Evolutionary conservation across 1,284 basidiomycete genomes (phyloP).

Genomic region (Puccinia triticina): DNA sequence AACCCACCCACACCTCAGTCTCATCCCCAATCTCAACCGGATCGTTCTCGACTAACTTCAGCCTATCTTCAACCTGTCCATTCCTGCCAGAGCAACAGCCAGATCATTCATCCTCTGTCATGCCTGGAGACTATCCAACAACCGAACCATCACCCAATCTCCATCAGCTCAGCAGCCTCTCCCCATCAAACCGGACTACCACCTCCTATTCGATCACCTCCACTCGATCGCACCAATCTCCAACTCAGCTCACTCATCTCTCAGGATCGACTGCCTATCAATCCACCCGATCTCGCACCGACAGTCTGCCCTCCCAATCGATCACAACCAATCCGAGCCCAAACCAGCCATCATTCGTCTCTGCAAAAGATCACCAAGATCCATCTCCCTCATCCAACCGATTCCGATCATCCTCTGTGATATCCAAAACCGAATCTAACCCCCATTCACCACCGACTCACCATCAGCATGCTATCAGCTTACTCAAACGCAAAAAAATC

Average conservation of each 20-base stretch:
- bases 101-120: neutral
- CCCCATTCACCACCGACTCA: neutral
- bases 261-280: neutral
- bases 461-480: constrained; percentile 35
- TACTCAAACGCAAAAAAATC: constrained; percentile 40
- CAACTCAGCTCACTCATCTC: neutral
- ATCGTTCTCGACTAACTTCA: constrained; percentile 8
- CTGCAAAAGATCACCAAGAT: neutral
- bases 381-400: neutral
- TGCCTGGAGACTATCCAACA: neutral
- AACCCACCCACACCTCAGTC: constrained; percentile 42
- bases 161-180: neutral
- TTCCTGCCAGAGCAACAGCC: neutral
- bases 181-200: neutral
- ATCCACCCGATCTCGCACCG: neutral
- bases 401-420: neutral
- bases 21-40: constrained; percentile 23
- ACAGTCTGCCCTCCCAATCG: neutral
- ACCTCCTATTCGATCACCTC: constrained; percentile 15
- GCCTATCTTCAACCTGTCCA: neutral
- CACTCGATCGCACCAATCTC: constrained; percentile 12
- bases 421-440: neutral
- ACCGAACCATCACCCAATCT: neutral
- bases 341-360: constrained; percentile 6
- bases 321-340: neutral